These are phyloP conservation scores for Agrocybe praecox DNA, from an alignment of 768 basidiomycete species.

Conservation along the genomic window DNA sequence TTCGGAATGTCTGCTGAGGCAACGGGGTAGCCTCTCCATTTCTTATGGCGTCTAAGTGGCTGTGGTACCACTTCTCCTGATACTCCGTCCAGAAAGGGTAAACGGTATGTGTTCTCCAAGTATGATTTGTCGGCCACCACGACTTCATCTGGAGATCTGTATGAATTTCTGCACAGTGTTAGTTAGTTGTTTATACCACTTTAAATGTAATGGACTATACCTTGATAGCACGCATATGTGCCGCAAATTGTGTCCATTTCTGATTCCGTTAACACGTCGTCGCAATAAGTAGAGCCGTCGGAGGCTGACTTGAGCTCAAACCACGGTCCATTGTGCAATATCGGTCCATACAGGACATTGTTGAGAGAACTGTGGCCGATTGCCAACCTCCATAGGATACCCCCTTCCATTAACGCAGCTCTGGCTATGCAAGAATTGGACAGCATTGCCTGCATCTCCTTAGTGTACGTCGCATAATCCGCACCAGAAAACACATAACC, in stretches of 20 bases:
- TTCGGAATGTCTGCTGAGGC: background rate
- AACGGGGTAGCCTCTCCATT: background rate
- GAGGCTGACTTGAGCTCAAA: background rate
- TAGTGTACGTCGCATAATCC: slow-evolving; percentile 1
- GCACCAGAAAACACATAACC: background rate
- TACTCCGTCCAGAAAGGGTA: background rate
- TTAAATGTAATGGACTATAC: background rate
- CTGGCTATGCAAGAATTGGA: background rate
- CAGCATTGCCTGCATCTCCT: background rate
- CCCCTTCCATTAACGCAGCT: slow-evolving; percentile 3
- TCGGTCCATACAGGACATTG: background rate
- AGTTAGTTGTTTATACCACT: too few species aligned
- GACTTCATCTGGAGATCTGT: background rate
- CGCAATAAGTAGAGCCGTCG: background rate
- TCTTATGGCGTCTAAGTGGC: background rate
- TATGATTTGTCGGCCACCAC: slow-evolving; percentile 1
- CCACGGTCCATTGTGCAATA: background rate
- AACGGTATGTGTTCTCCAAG: background rate
- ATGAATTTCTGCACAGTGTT: background rate
- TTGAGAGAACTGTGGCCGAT: background rate
- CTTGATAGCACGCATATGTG: background rate
- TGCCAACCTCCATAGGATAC: slow-evolving; percentile 9
- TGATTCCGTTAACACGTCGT: background rate
- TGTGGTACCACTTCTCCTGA: background rate
- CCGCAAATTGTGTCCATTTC: slow-evolving; percentile 1